Base-by-base conservation (phyloP, 352 stramenopile species). In the Hyaloperonospora brassicae region DNA sequence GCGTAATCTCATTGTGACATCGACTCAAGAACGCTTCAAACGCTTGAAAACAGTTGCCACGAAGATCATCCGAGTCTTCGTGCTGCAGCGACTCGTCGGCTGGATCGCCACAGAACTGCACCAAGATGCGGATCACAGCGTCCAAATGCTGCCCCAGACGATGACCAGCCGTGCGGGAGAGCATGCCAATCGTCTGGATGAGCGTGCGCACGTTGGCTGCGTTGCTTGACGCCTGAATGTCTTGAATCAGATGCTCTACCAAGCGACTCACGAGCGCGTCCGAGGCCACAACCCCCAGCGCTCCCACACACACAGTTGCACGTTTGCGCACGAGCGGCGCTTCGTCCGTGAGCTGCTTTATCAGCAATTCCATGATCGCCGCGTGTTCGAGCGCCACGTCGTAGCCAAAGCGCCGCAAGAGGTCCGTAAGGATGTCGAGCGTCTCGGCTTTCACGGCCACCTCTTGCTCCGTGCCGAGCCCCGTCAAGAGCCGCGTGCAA, bases 11-110 rank as follows among this genome's bases (percentile, higher is more conserved):
- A 35, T 81, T 85, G 43, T 97, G 95, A 81, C 96, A 99, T 38
- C 95, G 84, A 53, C 96, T 68, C 22, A 98, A 82, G 66, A 99
- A 98, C 6, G 87, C 92, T 61, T 99, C 96, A 67, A 99, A 98
- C 21, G 94, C 96, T 57, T 98, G 95, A 62, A 99, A 98, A 62
- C 96, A 98, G 54, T 97, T 98, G 68, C 98, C 96, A 35, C 96
- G 82, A 25, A 99, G 85, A 68, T 99, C 96, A 59, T 98, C 96
- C 7, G 89, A 87, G 31, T 82, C 68, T 61, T 97, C 92, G 57
- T 86, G 98, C 56, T 98, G 93, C 61, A 96, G 79, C 5, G 79
- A 82, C 52, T 97, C 81, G 51, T 98, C 88, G 17, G 93, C 89
- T 13, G 87, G 76, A 50, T 95, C 69, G 27, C 96, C 95, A 31